Conservation (phyloP, 305 asterid genomes). For the Solanum aculeatissimum region DNA sequence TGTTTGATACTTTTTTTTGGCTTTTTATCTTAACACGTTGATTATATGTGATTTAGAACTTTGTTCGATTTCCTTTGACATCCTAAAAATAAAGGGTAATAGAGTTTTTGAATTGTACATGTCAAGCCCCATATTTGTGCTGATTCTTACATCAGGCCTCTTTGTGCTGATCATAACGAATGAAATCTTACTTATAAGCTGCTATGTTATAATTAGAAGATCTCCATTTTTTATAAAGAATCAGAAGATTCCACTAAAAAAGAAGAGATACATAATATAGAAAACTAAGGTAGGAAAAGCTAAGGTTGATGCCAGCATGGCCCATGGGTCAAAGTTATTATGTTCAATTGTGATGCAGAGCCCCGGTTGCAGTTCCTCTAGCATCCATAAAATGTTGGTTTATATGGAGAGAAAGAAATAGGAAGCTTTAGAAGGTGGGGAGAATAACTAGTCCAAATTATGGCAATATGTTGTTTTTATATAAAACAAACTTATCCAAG, state of each 20-base stretch:
- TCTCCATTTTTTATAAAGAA: not conserved
- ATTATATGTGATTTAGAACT: not conserved
- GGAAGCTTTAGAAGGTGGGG: not conserved
- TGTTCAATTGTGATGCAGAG: not conserved
- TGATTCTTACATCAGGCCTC: not conserved
- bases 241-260: not conserved
- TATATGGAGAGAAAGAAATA: not conserved
- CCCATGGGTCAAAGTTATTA: not conserved
- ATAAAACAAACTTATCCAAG: not conserved
- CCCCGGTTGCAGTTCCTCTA: not conserved
- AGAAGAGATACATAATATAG: not conserved
- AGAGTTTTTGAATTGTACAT: not conserved
- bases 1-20: not conserved
- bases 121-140: not conserved
- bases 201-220: not conserved
- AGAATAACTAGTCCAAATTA: not conserved
- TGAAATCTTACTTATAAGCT: not conserved
- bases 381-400: not conserved
- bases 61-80: not conserved
- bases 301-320: not conserved
- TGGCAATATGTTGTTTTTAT: not conserved
- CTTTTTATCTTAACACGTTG: not conserved
- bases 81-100: not conserved
- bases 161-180: not conserved
- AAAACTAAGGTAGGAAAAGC: not conserved